Evolutionary conservation across 768 basidiomycete genomes (phyloP).

Genomic region (Auriculariales sp.): DNA sequence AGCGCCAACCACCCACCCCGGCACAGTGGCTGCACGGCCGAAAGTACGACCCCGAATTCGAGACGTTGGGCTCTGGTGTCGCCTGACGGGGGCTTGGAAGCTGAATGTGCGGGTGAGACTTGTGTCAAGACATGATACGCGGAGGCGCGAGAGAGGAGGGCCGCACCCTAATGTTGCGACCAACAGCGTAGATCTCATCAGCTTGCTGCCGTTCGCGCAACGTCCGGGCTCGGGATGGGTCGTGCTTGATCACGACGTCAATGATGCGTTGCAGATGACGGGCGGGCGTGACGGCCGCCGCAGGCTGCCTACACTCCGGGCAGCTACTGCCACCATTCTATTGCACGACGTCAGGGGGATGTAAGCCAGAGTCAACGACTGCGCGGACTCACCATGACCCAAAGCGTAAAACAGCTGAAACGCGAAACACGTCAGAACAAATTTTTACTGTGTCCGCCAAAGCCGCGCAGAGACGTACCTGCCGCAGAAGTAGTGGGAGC

Average conservation of each 20-base stretch:
- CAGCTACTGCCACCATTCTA: constrained; percentile 80
- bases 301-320: constrained; percentile 63
- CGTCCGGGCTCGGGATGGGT: constrained; percentile 52
- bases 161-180: constrained; percentile 48
- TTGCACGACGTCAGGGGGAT: background rate
- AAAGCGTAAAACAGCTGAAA: constrained; percentile 60
- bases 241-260: constrained; percentile 55
- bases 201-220: constrained; percentile 66
- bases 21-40: constrained; percentile 72
- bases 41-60: constrained; percentile 44
- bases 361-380: background rate
- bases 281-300: constrained; percentile 55
- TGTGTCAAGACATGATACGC: background rate
- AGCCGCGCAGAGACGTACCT: constrained; percentile 33
- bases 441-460: background rate
- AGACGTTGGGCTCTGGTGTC: constrained; percentile 62
- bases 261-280: constrained; percentile 59
- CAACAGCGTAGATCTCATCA: constrained; percentile 60
- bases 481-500: constrained; percentile 86
- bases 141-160: constrained; percentile 1
- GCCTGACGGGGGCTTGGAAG: constrained; percentile 62
- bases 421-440: background rate
- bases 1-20: constrained; percentile 59
- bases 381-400: constrained; percentile 58
- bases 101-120: constrained; percentile 19